Percentiles rank a stretch among this genome's conserved stretches.
phyloP scores from a whole-genome alignment of 306 rosid genomes.

The Notholithocarpus densiflorus region DNA sequence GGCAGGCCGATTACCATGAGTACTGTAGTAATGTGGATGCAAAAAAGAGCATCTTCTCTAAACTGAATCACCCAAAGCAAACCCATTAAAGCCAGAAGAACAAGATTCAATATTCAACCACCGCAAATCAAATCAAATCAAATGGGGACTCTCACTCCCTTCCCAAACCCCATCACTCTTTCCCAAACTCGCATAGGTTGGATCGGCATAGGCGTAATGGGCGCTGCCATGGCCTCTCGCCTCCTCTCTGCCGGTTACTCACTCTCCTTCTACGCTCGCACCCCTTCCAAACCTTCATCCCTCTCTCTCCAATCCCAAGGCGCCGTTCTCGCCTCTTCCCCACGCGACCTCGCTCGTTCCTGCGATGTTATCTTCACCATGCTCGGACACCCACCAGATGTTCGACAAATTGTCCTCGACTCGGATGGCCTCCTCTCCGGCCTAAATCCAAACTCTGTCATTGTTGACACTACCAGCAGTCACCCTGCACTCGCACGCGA shows the following conservation, averaged over 20 bases:
- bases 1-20: no score
- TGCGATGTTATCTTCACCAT: constrained; percentile 66
- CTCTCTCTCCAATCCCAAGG: constrained; percentile 53
- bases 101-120: no score
- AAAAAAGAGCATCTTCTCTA: no score
- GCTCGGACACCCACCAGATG: constrained; percentile 78
- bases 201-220: constrained; percentile 86
- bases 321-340: constrained; percentile 14
- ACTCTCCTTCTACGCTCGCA: constrained; percentile 74
- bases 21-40: no score
- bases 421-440: constrained; percentile 38
- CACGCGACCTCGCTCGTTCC: constrained; percentile 34
- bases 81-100: no score
- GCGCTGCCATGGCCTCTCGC: constrained; percentile 80
- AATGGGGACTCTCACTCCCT: constrained; percentile 22
- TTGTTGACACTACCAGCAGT: constrained; percentile 72
- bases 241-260: constrained; percentile 69
- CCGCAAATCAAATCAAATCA: no score
- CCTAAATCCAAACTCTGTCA: constrained; percentile 42
- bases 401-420: constrained; percentile 42
- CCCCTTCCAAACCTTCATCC: constrained; percentile 44
- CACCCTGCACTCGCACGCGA: constrained; percentile 70
- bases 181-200: constrained; percentile 63
- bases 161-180: constrained; percentile 50
- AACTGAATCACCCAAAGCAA: no score